Conservation (phyloP, 371 early-diverging fungal species). For the Chytridium lagenaria region DNA sequence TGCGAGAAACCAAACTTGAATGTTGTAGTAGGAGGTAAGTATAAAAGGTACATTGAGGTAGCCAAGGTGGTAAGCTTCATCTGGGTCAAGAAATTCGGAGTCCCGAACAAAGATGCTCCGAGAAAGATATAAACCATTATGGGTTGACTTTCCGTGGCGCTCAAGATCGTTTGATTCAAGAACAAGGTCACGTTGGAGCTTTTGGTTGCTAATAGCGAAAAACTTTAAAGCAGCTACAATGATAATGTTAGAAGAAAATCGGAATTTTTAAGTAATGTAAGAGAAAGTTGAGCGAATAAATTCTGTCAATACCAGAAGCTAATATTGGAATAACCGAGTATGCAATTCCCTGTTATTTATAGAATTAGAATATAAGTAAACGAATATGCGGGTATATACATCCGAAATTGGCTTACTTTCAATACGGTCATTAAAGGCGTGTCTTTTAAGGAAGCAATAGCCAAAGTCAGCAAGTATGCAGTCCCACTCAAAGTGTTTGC, state of each 20-base stretch:
- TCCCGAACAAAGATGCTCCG: not conserved
- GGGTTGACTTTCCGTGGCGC: not conserved
- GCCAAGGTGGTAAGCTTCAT: conserved; percentile 1
- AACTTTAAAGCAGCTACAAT: too few species aligned
- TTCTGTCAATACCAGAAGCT: not conserved
- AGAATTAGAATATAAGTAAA: not conserved
- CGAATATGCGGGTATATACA: not conserved
- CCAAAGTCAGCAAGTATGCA: not conserved
- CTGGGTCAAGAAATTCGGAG: not conserved
- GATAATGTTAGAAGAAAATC: not conserved
- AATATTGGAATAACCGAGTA: not conserved
- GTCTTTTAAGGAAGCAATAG: not conserved
- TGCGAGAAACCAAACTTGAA: not conserved
- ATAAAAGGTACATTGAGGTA: not conserved
- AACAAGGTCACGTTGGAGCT: not conserved
- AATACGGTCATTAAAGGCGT: not conserved
- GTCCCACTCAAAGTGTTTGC: not conserved
- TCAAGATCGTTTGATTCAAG: not conserved
- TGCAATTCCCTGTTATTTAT: not conserved
- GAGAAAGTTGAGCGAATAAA: not conserved
- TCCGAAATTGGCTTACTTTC: not conserved
- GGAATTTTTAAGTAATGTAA: not conserved
- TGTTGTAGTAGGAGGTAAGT: not conserved
- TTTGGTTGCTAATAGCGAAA: too few species aligned
- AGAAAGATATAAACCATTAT: not conserved